Conservation (phyloP, 1,139 yeast genomes). For the Yamadazyma taylorii region DNA sequence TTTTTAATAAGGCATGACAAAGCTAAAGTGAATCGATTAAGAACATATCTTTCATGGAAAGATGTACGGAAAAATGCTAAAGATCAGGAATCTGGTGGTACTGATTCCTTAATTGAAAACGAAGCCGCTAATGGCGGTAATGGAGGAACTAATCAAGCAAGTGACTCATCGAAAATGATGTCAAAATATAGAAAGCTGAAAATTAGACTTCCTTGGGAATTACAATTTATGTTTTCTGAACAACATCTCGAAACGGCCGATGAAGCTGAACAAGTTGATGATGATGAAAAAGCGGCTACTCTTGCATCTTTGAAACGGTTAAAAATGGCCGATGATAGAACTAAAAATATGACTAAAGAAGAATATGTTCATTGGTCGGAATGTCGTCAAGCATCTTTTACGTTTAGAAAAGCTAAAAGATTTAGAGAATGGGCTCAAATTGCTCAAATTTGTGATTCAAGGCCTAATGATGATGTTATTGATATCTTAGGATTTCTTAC, state of each 20-base stretch:
- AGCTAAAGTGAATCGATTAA: slow-evolving; percentile 87
- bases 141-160: slow-evolving; percentile 24
- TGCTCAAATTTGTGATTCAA: slow-evolving; percentile 77
- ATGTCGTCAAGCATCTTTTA: slow-evolving; percentile 95
- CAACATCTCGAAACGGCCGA: slow-evolving; percentile 85
- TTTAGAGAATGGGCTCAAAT: slow-evolving; percentile 97
- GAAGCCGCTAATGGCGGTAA: slow-evolving; percentile 37
- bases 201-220: slow-evolving; percentile 91
- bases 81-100: slow-evolving; percentile 87
- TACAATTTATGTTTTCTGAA: slow-evolving; percentile 89
- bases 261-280: slow-evolving; percentile 78
- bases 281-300: slow-evolving; percentile 86
- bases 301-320: slow-evolving; percentile 82
- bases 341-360: slow-evolving; percentile 90
- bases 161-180: slow-evolving; percentile 57
- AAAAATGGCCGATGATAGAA: slow-evolving; percentile 92
- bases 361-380: slow-evolving; percentile 99
- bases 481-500: slow-evolving; percentile 94
- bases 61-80: slow-evolving; percentile 96
- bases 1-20: slow-evolving; percentile 89
- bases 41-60: slow-evolving; percentile 94
- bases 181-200: slow-evolving; percentile 70
- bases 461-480: slow-evolving; percentile 94
- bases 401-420: slow-evolving; percentile 87
- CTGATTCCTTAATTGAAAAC: slow-evolving; percentile 51